phyloP scores from a whole-genome alignment of 768 basidiomycete species.

The Melanogaster broomeanus region DNA sequence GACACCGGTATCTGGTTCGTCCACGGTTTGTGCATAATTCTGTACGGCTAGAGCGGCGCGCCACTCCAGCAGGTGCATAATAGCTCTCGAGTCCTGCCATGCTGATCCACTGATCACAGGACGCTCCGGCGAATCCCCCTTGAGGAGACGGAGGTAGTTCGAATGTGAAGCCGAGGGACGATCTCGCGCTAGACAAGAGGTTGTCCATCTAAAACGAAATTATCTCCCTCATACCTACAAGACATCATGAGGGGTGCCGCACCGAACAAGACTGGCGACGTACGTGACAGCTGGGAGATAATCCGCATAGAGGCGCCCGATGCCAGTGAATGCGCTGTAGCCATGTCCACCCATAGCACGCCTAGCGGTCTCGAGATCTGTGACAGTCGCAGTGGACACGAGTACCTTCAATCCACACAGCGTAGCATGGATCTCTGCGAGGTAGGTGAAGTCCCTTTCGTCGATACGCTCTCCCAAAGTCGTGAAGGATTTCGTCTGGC shows the following conservation, averaged over 20 bases:
- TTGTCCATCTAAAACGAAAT: constrained; percentile 70
- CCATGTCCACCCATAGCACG: constrained; percentile 80
- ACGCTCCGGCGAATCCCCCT: constrained; percentile 12
- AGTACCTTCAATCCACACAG: constrained; percentile 71
- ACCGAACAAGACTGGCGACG: constrained; percentile 18
- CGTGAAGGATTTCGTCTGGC: constrained; percentile 52
- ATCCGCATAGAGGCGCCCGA: constrained; percentile 66
- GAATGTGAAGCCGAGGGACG: constrained; percentile 17
- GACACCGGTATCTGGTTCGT: constrained; percentile 49
- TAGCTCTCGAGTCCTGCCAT: constrained; percentile 40
- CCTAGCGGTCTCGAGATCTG: constrained; percentile 65
- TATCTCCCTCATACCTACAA: constrained; percentile 73
- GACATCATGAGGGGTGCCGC: background rate
- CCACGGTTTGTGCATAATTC: constrained; percentile 37
- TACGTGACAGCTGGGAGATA: constrained; percentile 67
- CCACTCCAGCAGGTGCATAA: constrained; percentile 58
- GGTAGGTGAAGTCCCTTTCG: constrained; percentile 56
- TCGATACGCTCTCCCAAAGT: constrained; percentile 50
- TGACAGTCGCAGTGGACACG: constrained; percentile 49
- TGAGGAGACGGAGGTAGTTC: constrained; percentile 57
- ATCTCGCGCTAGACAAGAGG: constrained; percentile 38
- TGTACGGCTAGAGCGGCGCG: constrained; percentile 64
- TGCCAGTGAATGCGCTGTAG: constrained; percentile 66
- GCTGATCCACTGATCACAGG: constrained; percentile 23
- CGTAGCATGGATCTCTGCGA: constrained; percentile 73